These are phyloP conservation scores for Davidsoniella australis DNA, from an alignment of 2,329 filamentous ascomycete genomes.

Conservation along the genomic window DNA sequence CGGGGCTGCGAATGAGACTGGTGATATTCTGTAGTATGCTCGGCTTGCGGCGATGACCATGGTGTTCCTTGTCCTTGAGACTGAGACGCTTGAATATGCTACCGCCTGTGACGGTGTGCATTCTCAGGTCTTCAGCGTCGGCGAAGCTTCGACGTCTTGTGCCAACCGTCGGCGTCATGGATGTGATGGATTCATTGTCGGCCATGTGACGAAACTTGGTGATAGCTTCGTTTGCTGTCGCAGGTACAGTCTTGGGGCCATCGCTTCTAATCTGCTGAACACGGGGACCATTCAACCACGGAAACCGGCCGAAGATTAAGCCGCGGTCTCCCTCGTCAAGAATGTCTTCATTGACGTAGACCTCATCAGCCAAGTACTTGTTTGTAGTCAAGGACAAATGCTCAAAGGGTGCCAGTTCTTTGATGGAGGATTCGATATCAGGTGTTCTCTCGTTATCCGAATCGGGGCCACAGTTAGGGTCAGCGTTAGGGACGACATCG, in stretches of 20 bases:
- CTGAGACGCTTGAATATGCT: slow-evolving; percentile 47
- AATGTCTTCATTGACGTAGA: slow-evolving; percentile 30
- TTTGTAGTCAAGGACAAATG: slow-evolving; percentile 29
- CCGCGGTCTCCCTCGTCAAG: slow-evolving; percentile 28
- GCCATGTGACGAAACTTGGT: slow-evolving; percentile 34
- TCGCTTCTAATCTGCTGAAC: slow-evolving; percentile 32
- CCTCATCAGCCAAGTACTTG: slow-evolving; percentile 29
- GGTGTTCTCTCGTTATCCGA: not conserved
- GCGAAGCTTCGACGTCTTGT: slow-evolving; percentile 50
- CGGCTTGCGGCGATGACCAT: slow-evolving; percentile 22
- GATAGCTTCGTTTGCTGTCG: slow-evolving; percentile 22
- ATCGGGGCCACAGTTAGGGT: not conserved
- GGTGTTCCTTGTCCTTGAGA: slow-evolving; percentile 22
- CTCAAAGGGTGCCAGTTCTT: slow-evolving; percentile 19
- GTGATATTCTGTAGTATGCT: slow-evolving; percentile 22
- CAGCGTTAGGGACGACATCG: too few relatives aligned
- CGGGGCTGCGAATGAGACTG: slow-evolving; percentile 33
- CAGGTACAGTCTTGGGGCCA: slow-evolving; percentile 14
- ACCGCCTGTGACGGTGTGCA: slow-evolving; percentile 26
- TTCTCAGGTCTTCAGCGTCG: slow-evolving; percentile 21
- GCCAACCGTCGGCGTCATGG: slow-evolving; percentile 51
- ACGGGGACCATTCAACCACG: slow-evolving; percentile 33
- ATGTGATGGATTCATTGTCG: slow-evolving; percentile 42
- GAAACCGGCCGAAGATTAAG: slow-evolving; percentile 26
- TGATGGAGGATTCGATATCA: not conserved